Evolutionary conservation across 192 early-diverging fungal genomes (phyloP).

Genomic region (Coemansia sp.): DNA sequence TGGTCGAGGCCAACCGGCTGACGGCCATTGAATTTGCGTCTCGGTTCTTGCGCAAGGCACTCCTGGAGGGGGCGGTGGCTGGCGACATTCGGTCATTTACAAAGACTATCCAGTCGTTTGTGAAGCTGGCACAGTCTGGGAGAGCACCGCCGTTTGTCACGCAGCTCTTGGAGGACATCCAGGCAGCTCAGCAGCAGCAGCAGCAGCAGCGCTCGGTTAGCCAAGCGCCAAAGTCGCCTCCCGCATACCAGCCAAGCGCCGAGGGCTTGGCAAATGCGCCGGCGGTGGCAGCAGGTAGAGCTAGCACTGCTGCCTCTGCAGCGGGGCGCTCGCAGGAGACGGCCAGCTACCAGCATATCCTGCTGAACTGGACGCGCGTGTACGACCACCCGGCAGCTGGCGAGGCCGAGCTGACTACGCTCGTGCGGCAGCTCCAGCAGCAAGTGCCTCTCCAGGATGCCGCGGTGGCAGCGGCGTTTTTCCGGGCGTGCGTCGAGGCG

Average conservation of each 20-base stretch:
- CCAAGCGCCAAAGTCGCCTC: not conserved
- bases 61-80: conserved; percentile 59
- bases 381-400: conserved; percentile 53
- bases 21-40: conserved; percentile 78
- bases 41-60: conserved; percentile 70
- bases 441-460: conserved; percentile 77
- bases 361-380: conserved; percentile 56
- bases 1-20: conserved; percentile 77
- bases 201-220: conserved; percentile 9
- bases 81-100: conserved; percentile 62
- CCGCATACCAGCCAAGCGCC: not conserved
- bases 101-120: conserved; percentile 76
- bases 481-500: conserved; percentile 86
- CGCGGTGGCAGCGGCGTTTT: conserved; percentile 83
- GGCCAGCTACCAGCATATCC: conserved; percentile 53
- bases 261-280: not conserved
- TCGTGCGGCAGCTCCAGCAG: conserved; percentile 68
- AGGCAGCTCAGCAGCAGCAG: conserved; percentile 24
- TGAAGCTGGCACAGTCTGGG: conserved; percentile 64
- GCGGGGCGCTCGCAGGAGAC: conserved; percentile 29
- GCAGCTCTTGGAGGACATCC: conserved; percentile 43
- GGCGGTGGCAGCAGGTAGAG: not conserved
- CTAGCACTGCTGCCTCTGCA: conserved; percentile 1
- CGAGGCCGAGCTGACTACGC: conserved; percentile 48
- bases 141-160: conserved; percentile 58